These are phyloP conservation scores for Alternaria infectoria DNA, from an alignment of 2,329 filamentous ascomycete species.

Conservation along the genomic window DNA sequence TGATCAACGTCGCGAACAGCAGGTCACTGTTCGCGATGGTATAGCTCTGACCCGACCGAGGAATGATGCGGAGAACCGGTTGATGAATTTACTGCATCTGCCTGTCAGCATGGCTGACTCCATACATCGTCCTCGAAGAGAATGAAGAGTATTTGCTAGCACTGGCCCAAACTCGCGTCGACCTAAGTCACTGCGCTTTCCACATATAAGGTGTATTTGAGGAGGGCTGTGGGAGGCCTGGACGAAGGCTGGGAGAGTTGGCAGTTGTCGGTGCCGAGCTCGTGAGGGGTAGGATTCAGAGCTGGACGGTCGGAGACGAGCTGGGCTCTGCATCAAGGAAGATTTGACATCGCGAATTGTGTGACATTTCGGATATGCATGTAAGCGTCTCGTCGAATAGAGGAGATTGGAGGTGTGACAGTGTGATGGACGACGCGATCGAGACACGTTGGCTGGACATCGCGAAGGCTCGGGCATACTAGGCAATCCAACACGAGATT, in stretches of 20 bases:
- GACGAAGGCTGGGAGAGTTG: background rate
- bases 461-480: background rate
- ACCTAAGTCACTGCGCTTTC: background rate
- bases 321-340: background rate
- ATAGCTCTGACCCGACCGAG: background rate
- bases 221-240: background rate
- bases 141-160: background rate
- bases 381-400: accelerated
- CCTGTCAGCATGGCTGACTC: background rate
- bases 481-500: background rate
- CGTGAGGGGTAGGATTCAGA: accelerated
- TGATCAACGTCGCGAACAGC: background rate
- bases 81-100: background rate
- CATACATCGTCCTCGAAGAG: background rate
- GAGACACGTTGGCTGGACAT: background rate
- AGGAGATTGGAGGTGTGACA: background rate
- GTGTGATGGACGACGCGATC: background rate
- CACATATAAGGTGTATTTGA: background rate
- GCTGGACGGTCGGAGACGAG: background rate
- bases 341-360: accelerated
- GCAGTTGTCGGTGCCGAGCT: background rate
- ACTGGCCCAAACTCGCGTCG: background rate
- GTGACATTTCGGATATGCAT: background rate
- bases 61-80: background rate
- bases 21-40: background rate